Evolutionary conservation across 2,329 filamentous ascomycete species (phyloP).

Genomic region (Beauveria varroae): DNA sequence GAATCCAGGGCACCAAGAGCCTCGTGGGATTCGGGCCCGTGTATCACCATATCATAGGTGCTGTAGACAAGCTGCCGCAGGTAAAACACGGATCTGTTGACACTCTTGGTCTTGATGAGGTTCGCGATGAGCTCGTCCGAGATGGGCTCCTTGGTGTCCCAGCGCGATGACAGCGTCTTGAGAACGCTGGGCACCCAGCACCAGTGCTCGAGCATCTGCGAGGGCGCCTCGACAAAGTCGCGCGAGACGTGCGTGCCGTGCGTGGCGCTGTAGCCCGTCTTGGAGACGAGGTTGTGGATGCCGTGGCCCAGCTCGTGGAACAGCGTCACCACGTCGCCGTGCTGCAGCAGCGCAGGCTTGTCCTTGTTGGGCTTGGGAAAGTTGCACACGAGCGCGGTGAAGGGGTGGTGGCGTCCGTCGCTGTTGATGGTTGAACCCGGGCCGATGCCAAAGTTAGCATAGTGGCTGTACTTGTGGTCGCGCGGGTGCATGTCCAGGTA

Average conservation of each 20-base stretch:
- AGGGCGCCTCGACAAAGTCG: constrained; percentile 33
- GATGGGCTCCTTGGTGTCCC: constrained; percentile 29
- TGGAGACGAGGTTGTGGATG: constrained; percentile 29
- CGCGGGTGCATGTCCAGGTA: constrained; percentile 77
- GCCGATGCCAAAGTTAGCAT: constrained; percentile 77
- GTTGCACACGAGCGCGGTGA: constrained; percentile 76
- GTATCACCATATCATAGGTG: constrained; percentile 70
- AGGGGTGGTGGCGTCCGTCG: constrained; percentile 66
- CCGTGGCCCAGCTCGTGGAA: constrained; percentile 51
- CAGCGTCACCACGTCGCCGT: constrained; percentile 74
- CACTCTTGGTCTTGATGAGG: constrained; percentile 41
- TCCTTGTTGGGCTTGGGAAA: constrained; percentile 72
- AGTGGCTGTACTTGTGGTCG: constrained; percentile 79
- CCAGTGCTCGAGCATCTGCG: constrained; percentile 34
- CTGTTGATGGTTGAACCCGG: constrained; percentile 61
- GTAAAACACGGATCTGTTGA: constrained; percentile 42
- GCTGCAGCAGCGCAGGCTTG: constrained; percentile 74
- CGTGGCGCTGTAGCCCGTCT: constrained; percentile 26
- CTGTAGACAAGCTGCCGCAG: constrained; percentile 19
- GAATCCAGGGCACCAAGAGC: constrained; percentile 59
- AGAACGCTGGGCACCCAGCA: constrained; percentile 28
- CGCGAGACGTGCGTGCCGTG: constrained; percentile 26
- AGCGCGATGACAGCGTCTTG: constrained; percentile 41
- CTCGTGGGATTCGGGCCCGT: constrained; percentile 59
- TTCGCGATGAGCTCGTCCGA: constrained; percentile 40